A percentile compares a stretch with the other conserved stretches of the same genome.
Conservation (phyloP, 73 alveolate species). For the Blepharisma japonicum region DNA sequence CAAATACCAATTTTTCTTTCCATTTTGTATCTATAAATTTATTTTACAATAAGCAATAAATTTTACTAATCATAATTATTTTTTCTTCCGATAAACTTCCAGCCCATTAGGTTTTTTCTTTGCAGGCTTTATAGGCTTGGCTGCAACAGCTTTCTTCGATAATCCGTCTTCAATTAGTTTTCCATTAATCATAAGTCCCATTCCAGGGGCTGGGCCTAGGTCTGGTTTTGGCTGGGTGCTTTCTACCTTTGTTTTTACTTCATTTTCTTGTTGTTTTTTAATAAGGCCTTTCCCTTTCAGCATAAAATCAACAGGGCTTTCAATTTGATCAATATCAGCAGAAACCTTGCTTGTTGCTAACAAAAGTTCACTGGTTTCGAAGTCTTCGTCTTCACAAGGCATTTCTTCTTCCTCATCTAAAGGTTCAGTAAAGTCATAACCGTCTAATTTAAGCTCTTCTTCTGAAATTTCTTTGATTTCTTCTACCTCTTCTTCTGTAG, state of each 20-base stretch:
- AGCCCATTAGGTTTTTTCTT: conserved; percentile 38
- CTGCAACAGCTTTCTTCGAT: neutral
- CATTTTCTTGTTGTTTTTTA: neutral
- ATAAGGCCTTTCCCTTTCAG: neutral
- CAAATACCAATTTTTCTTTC: too few relatives aligned
- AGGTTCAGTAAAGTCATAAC: neutral
- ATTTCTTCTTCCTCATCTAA: conserved; percentile 8
- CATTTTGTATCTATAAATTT: too few relatives aligned
- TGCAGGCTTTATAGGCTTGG: conserved; percentile 49
- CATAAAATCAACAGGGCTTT: neutral
- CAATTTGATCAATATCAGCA: neutral
- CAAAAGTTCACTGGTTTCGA: neutral
- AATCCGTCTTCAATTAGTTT: conserved; percentile 23
- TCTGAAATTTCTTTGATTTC: neutral
- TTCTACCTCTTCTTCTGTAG: neutral
- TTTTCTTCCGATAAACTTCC: neutral
- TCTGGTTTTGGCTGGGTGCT: neutral
- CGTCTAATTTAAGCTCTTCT: neutral
- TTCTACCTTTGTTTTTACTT: neutral
- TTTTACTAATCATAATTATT: too few relatives aligned
- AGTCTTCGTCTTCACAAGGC: neutral
- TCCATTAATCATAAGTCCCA: conserved; percentile 26
- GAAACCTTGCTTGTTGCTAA: neutral
- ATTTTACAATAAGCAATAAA: too few relatives aligned
- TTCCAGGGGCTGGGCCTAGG: conserved; percentile 6